A percentile compares a stretch with the other conserved stretches of the same genome.
These are phyloP conservation scores for Pseudozyma flocculosa DNA, from an alignment of 1,284 basidiomycete species.

Conservation along the genomic window DNA sequence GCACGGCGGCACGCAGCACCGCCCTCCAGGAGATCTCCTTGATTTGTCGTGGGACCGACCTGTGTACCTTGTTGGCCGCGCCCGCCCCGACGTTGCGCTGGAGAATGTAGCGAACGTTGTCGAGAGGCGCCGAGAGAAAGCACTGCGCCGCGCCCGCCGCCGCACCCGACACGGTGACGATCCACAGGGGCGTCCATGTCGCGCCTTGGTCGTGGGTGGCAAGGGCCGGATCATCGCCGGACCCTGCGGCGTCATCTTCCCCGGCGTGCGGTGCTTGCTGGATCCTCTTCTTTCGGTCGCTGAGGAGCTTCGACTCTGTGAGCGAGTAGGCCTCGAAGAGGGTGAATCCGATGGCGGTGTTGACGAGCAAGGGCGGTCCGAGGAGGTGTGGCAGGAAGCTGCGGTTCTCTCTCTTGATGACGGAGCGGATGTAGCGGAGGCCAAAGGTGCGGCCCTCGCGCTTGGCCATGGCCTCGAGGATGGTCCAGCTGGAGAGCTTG, in stretches of 20 bases:
- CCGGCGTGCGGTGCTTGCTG: background rate
- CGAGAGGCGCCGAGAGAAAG: slow-evolving; percentile 59
- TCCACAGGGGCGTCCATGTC: slow-evolving; percentile 43
- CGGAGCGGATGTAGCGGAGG: slow-evolving; percentile 52
- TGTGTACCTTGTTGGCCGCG: slow-evolving; percentile 4
- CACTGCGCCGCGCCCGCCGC: slow-evolving; percentile 59
- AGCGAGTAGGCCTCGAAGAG: slow-evolving; percentile 57
- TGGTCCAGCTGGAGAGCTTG: slow-evolving; percentile 57
- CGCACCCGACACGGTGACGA: slow-evolving; percentile 53
- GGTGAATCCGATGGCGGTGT: slow-evolving; percentile 57
- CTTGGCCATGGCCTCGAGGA: slow-evolving; percentile 58
- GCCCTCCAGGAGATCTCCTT: slow-evolving; percentile 48
- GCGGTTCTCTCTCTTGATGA: slow-evolving; percentile 51
- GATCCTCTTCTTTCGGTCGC: background rate
- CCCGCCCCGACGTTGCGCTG: slow-evolving; percentile 29
- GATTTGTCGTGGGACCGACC: slow-evolving; percentile 1
- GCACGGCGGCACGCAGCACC: slow-evolving; percentile 47
- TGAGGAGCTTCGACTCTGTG: slow-evolving; percentile 37
- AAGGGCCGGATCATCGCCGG: background rate
- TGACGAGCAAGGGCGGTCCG: slow-evolving; percentile 56
- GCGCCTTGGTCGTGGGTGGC: slow-evolving; percentile 1
- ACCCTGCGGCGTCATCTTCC: background rate
- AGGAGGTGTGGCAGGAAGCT: slow-evolving; percentile 43
- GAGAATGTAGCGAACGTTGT: slow-evolving; percentile 59
- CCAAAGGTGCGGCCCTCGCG: slow-evolving; percentile 54